Percentiles rank a stretch among this genome's conserved stretches.
Conservation (phyloP, 306 rosid species). For the Quercus alba region DNA sequence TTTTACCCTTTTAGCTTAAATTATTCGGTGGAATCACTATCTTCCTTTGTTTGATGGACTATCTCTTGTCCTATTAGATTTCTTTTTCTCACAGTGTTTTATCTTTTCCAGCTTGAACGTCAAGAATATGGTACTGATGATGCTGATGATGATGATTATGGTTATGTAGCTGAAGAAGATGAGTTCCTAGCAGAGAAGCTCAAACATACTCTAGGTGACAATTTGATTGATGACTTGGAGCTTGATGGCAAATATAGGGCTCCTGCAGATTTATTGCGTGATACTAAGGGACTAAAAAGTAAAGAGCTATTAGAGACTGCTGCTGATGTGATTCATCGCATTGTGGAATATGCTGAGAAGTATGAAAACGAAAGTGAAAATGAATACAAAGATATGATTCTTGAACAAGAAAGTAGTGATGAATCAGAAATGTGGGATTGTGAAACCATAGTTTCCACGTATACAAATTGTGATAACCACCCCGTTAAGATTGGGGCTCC, state of each 20-base stretch:
- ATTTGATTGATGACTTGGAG: slow-evolving; percentile 41
- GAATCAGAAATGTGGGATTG: slow-evolving; percentile 92
- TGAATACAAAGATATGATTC: slow-evolving; percentile 36
- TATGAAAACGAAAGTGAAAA: slow-evolving; percentile 76
- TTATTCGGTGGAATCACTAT: neutral
- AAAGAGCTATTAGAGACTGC: slow-evolving; percentile 52
- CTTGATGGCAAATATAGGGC: slow-evolving; percentile 51
- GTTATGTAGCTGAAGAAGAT: slow-evolving; percentile 53
- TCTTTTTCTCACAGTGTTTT: slow-evolving; percentile 9
- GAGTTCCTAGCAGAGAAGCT: slow-evolving; percentile 68
- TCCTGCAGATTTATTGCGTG: slow-evolving; percentile 68
- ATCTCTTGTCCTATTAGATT: neutral
- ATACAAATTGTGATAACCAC: slow-evolving; percentile 82
- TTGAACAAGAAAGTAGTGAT: slow-evolving; percentile 77
- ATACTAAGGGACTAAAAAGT: slow-evolving; percentile 23
- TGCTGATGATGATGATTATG: slow-evolving; percentile 24
- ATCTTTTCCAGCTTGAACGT: slow-evolving; percentile 50
- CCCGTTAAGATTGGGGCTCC: slow-evolving; percentile 81
- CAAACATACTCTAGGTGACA: slow-evolving; percentile 39
- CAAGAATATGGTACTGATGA: slow-evolving; percentile 60
- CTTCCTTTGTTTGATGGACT: neutral
- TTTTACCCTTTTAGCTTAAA: neutral
- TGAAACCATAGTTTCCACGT: slow-evolving; percentile 84
- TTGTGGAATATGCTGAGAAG: slow-evolving; percentile 74
- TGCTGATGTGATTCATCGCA: slow-evolving; percentile 57